Evolutionary conservation across 2,329 filamentous ascomycete species (phyloP).

Genomic region (Xylaria digitata): DNA sequence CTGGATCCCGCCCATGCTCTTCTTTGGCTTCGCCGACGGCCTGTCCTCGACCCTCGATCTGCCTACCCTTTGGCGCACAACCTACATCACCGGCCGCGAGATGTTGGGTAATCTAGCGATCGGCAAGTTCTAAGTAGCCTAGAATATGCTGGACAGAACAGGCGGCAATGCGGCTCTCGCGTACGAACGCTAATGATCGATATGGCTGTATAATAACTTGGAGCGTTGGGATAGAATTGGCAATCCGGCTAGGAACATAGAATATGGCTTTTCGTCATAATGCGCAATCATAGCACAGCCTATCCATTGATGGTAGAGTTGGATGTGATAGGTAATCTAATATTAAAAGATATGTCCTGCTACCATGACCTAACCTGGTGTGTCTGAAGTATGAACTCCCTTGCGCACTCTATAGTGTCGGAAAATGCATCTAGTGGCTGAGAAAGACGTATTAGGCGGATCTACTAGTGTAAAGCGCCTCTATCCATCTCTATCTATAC

Average conservation of each 20-base stretch:
- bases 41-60: constrained; percentile 85
- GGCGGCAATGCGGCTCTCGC: not conserved
- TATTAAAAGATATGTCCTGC: constrained; percentile 3
- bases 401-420: not conserved
- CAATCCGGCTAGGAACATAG: not conserved
- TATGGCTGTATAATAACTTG: constrained; percentile 7
- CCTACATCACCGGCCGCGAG: constrained; percentile 76
- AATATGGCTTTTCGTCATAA: constrained; percentile 2
- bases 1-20: constrained; percentile 93
- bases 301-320: not conserved
- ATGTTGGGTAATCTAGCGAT: constrained; percentile 79
- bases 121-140: constrained; percentile 72
- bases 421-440: not conserved
- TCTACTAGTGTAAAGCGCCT: constrained; percentile 5
- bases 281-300: not conserved
- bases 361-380: not conserved
- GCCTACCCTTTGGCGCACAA: constrained; percentile 85
- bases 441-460: not conserved
- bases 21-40: constrained; percentile 87
- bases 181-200: not conserved
- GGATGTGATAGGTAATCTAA: constrained; percentile 13
- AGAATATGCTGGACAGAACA: not conserved
- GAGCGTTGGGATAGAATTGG: constrained; percentile 8
- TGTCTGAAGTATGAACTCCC: not conserved
- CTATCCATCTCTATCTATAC: not conserved